Evolutionary conservation across 306 rosid species (phyloP).

Genomic region (Trifolium subterraneum): DNA sequence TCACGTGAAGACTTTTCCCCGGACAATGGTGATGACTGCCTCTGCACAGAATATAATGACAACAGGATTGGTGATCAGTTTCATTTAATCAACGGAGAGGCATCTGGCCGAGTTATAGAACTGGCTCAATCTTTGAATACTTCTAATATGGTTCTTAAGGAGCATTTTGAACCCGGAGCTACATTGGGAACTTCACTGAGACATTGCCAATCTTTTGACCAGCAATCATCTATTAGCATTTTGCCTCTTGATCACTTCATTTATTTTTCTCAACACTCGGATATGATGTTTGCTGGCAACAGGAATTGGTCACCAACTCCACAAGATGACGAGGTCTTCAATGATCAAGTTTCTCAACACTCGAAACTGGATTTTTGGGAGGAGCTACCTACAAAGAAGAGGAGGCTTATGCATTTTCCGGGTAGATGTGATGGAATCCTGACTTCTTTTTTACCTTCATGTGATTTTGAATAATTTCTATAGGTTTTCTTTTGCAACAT

Average conservation of each 20-base stretch:
- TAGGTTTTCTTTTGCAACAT: not conserved
- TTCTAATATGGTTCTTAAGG: slow-evolving; percentile 64
- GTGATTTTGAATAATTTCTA: slow-evolving; percentile 4
- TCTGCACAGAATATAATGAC: slow-evolving; percentile 32
- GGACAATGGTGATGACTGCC: slow-evolving; percentile 48
- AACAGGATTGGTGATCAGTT: slow-evolving; percentile 44
- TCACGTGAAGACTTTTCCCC: slow-evolving; percentile 48
- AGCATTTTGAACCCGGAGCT: slow-evolving; percentile 58
- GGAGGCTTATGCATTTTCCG: slow-evolving; percentile 3
- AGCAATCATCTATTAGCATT: slow-evolving; percentile 47
- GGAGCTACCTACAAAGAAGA: slow-evolving; percentile 52
- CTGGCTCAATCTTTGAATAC: slow-evolving; percentile 47
- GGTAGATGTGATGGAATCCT: no score
- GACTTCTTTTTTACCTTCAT: no score
- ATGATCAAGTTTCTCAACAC: no score
- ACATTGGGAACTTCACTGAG: slow-evolving; percentile 54
- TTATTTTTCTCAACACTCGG: no score
- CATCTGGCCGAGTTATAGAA: slow-evolving; percentile 58
- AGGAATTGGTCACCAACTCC: not conserved
- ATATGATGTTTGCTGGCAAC: no score
- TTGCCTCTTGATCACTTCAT: no score
- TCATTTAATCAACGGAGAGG: slow-evolving; percentile 46
- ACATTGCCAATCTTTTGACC: slow-evolving; percentile 55
- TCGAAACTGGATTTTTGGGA: slow-evolving; percentile 38
- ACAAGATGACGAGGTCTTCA: not conserved